Percentiles rank a stretch among this genome's conserved stretches.
Evolutionary conservation across 2,329 filamentous ascomycete genomes (phyloP).

Genomic region (Stylonectria norvegica): DNA sequence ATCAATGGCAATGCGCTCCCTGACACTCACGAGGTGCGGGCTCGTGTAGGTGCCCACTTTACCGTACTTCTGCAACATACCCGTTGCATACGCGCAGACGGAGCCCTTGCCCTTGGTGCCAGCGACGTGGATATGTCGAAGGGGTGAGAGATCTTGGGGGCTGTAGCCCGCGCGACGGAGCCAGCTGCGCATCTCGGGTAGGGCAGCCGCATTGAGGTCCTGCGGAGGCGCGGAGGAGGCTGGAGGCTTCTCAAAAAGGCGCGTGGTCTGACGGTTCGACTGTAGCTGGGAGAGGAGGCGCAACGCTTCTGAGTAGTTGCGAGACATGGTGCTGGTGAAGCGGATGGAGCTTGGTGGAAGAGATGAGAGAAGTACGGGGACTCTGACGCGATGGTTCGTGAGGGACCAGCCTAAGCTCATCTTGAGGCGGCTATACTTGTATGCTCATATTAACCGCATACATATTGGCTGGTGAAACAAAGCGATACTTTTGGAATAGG

Average conservation of each 20-base stretch:
- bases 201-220: slow-evolving; percentile 66
- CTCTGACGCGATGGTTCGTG: slow-evolving; percentile 1
- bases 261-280: slow-evolving; percentile 67
- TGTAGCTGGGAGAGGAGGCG: slow-evolving; percentile 71
- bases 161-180: slow-evolving; percentile 71
- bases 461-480: too few species aligned
- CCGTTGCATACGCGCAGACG: slow-evolving; percentile 78
- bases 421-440: too few species aligned
- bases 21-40: slow-evolving; percentile 77
- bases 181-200: slow-evolving; percentile 81
- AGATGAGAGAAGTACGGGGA: slow-evolving; percentile 4
- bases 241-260: slow-evolving; percentile 42
- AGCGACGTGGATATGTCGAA: slow-evolving; percentile 72
- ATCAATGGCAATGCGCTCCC: slow-evolving; percentile 81
- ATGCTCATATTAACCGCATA: too few species aligned
- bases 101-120: slow-evolving; percentile 95
- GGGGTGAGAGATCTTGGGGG: slow-evolving; percentile 39
- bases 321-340: slow-evolving; percentile 21
- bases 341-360: slow-evolving; percentile 6
- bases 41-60: slow-evolving; percentile 77
- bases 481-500: too few species aligned
- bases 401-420: slow-evolving; percentile 4
- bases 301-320: slow-evolving; percentile 64
- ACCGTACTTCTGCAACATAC: slow-evolving; percentile 58
- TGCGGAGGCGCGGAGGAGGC: slow-evolving; percentile 21